These are phyloP conservation scores for Pseudozyma sp. DNA, from an alignment of 1,284 basidiomycete species.

Conservation along the genomic window DNA sequence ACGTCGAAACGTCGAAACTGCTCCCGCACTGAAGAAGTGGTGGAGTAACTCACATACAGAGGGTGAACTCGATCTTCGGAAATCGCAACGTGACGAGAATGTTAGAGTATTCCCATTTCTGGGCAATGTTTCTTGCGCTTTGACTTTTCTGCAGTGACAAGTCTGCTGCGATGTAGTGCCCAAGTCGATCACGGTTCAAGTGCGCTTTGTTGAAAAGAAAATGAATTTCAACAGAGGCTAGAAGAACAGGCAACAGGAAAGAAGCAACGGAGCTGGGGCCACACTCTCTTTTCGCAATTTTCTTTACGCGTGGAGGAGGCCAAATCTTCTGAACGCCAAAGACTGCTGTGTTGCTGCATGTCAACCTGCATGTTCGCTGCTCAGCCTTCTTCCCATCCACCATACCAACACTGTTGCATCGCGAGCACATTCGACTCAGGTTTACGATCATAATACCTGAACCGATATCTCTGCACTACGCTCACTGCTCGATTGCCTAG, in stretches of 20 bases:
- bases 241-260: background rate
- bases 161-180: background rate
- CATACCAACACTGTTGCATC: background rate
- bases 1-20: background rate
- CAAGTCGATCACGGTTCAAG: conserved; percentile 20
- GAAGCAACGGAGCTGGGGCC: background rate
- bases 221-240: background rate
- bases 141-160: background rate
- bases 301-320: conserved; percentile 6
- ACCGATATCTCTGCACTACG: background rate
- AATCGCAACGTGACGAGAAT: conserved; percentile 3
- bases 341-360: conserved; percentile 2
- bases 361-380: conserved; percentile 6
- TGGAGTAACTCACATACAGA: conserved; percentile 1
- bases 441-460: background rate
- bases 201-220: background rate
- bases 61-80: conserved; percentile 19
- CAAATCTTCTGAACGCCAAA: conserved; percentile 9
- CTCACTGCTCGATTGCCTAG: background rate
- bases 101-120: conserved; percentile 12
- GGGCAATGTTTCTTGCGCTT: background rate
- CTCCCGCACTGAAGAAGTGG: conserved; percentile 1
- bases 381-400: conserved; percentile 11
- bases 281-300: background rate
- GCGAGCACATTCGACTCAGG: background rate